Evolutionary conservation across 208 protist species (phyloP), one percentile per base, ranked within the genome.

Genomic region (Leptomonas seymouri): DNA sequence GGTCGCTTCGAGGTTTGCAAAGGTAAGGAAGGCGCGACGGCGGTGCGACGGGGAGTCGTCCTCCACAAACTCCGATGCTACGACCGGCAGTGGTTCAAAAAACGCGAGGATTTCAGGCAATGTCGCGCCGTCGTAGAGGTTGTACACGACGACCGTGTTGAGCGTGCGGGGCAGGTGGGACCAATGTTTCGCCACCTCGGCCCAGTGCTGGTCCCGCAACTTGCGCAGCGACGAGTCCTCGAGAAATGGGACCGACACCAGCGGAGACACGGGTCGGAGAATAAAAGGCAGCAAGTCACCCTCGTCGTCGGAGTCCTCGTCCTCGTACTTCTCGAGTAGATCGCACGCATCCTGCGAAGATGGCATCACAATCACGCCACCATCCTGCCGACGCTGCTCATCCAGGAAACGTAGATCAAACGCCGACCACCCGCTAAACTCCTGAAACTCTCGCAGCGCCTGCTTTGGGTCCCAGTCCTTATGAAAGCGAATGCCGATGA

Each of bases 271-370:
- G 25, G 90, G 90, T 5, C 90, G 90, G 48, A 95, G 78, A 55
- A 86, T 76, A 68, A 95, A 95, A 1, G 84, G 85, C n/a, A 95
- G 71, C 11, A 91, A 42, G 50, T 89, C 87, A 25, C 85, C 83
- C 44, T 95, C 87, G 71, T 95, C 90, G 69, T 95, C 90, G 11
- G 83, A 89, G 73, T 95, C 90, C 60, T 95, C 90, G 65, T 95
- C 90, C 58, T 95, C 90, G 74, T 95, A 95, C 70, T 81, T 86
- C 62, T 95, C 90, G 48, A 95, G 81, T 11, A 95, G 34, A 72
- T 95, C 90, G 68, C 76, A 87, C 27, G 83, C 90, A 50, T 95
- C 90, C 57, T 93, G 85, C 55, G 86, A 78, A 7, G 87, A 84
- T 1, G 90, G 87, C 74, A 95, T 83, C 23, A 95, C 86, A 21